These are phyloP conservation scores for Nematocida sp. DNA, from an alignment of 371 early-diverging fungal genomes.

Conservation along the genomic window DNA sequence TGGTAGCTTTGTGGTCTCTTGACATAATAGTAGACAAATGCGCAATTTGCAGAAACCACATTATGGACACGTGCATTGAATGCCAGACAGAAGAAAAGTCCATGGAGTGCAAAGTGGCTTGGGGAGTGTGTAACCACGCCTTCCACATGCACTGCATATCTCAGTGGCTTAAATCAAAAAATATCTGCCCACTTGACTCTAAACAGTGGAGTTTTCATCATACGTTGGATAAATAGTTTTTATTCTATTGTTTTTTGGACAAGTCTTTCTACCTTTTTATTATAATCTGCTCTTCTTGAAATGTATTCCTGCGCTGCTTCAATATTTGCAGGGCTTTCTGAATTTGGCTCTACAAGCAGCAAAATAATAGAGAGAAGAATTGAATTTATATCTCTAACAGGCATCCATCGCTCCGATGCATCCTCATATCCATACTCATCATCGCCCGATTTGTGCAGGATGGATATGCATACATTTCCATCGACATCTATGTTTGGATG, in stretches of 20 bases:
- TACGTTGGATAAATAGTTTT: slow-evolving; percentile 15
- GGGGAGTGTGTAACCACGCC: slow-evolving; percentile 98
- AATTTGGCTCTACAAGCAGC: slow-evolving; percentile 72
- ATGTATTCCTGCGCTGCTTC: slow-evolving; percentile 71
- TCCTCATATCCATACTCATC: slow-evolving; percentile 88
- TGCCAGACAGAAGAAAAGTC: slow-evolving; percentile 75
- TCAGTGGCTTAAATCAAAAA: slow-evolving; percentile 93
- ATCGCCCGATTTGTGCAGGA: slow-evolving; percentile 71
- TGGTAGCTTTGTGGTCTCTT: slow-evolving; percentile 71
- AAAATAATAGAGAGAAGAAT: slow-evolving; percentile 70
- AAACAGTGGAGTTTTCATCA: slow-evolving; percentile 85
- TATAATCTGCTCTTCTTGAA: slow-evolving; percentile 74
- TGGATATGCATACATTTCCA: slow-evolving; percentile 71
- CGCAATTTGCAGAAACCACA: slow-evolving; percentile 98
- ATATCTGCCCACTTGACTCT: slow-evolving; percentile 97
- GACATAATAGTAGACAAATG: slow-evolving; percentile 97
- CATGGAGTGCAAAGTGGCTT: slow-evolving; percentile 91
- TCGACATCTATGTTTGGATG: slow-evolving; percentile 75
- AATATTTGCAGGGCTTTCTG: slow-evolving; percentile 71
- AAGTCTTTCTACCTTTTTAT: slow-evolving; percentile 75
- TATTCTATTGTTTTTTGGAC: slow-evolving; percentile 75
- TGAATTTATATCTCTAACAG: slow-evolving; percentile 76
- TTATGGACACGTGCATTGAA: slow-evolving; percentile 92
- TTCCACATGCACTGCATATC: slow-evolving; percentile 98
- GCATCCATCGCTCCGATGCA: slow-evolving; percentile 83